Evolutionary conservation across 495 filamentous ascomycete genomes (phyloP).

Genomic region (Penicillium coprophilum): DNA sequence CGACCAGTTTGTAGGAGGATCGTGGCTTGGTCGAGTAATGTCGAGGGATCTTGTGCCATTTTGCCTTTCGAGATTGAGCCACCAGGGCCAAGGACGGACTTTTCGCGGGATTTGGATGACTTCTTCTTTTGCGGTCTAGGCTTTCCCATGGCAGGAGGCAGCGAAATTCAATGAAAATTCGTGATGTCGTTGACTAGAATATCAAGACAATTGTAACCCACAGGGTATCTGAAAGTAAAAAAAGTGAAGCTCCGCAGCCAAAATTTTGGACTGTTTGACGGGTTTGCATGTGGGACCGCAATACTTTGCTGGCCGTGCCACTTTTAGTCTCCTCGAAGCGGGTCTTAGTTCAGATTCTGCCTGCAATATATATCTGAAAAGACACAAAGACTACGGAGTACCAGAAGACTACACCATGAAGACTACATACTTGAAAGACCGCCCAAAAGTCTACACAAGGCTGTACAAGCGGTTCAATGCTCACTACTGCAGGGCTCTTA

Average conservation of each 20-base stretch:
- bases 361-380: too few species aligned
- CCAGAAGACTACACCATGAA: too few species aligned
- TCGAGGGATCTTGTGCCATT: conserved; percentile 50
- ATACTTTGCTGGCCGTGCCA: conserved; percentile 15
- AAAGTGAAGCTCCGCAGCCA: conserved; percentile 29
- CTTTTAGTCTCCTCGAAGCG: too few species aligned
- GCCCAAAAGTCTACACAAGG: too few species aligned
- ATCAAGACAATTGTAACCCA: conserved; percentile 8
- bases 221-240: conserved; percentile 22
- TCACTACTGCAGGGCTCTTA: too few species aligned
- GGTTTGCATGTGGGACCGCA: conserved; percentile 50
- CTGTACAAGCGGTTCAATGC: too few species aligned
- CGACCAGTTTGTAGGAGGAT: conserved; percentile 69
- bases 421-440: too few species aligned
- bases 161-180: conserved; percentile 1
- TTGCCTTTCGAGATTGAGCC: conserved; percentile 45
- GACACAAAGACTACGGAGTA: too few species aligned
- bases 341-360: too few species aligned
- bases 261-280: conserved; percentile 48
- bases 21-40: conserved; percentile 66
- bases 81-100: conserved; percentile 49
- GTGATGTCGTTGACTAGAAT: not conserved
- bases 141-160: conserved; percentile 45
- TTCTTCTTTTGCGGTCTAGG: conserved; percentile 48
- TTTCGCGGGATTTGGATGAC: conserved; percentile 44